Conservation (phyloP, 345 rosid genomes). For the Lumnitzera racemosa region DNA sequence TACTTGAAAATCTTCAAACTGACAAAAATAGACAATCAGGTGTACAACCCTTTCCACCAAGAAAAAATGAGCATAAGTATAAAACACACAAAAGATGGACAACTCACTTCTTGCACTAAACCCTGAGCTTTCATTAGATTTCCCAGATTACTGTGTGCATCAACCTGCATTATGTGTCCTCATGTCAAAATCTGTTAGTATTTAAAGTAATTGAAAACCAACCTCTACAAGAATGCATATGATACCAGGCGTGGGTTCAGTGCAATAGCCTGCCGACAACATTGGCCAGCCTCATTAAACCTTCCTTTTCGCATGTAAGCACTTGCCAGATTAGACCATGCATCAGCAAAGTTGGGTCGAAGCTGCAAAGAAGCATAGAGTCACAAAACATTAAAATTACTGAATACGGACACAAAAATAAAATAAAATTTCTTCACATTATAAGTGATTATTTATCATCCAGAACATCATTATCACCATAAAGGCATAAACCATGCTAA, state of each 20-base stretch:
- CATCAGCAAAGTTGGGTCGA: conserved; percentile 94
- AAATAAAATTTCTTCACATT: too few species aligned
- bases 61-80: conserved; percentile 16
- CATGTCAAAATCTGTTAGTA: not conserved
- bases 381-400: not conserved
- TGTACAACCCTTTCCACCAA: not conserved
- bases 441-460: not conserved
- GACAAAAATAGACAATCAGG: too few species aligned
- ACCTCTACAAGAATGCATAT: not conserved
- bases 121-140: conserved; percentile 96
- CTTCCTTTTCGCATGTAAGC: conserved; percentile 97
- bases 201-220: not conserved
- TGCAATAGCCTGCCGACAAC: conserved; percentile 91
- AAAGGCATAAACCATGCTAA: too few species aligned
- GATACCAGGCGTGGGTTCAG: conserved; percentile 86
- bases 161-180: conserved; percentile 44
- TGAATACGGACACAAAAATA: not conserved
- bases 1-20: too few species aligned
- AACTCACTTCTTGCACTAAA: conserved; percentile 83
- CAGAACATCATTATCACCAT: not conserved
- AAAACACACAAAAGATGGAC: not conserved
- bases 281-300: conserved; percentile 87
- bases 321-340: conserved; percentile 97
- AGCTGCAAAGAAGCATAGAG: conserved; percentile 43
- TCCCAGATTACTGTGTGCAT: conserved; percentile 93